Evolutionary conservation across 768 basidiomycete genomes (phyloP).

Genomic region (Lyophyllum atratum): DNA sequence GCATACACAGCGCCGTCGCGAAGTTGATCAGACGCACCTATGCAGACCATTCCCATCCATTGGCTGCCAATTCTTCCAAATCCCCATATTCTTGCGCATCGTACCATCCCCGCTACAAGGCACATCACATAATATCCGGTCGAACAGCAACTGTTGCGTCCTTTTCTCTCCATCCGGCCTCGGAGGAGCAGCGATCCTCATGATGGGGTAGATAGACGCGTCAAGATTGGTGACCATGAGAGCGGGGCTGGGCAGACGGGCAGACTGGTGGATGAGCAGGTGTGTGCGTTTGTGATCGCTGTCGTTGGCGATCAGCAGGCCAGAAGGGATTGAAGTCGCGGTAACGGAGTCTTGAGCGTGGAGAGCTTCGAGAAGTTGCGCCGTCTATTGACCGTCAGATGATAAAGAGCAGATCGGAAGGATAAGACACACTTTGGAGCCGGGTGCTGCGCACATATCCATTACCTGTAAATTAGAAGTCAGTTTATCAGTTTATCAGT

Average conservation of each 20-base stretch:
- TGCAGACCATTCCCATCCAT: constrained; percentile 92
- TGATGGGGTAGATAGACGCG: constrained; percentile 80
- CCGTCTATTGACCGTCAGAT: constrained; percentile 57
- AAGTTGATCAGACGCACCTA: constrained; percentile 45
- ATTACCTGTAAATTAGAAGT: constrained; percentile 55
- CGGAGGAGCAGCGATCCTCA: constrained; percentile 48
- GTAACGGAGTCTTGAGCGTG: constrained; percentile 75
- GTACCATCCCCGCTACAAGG: constrained; percentile 99
- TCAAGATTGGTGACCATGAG: constrained; percentile 97
- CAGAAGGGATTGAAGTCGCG: constrained; percentile 70
- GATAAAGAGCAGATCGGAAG: not conserved
- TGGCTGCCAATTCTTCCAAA: constrained; percentile 92
- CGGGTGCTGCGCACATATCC: constrained; percentile 99
- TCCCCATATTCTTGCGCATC: constrained; percentile 88
- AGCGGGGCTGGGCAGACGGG: constrained; percentile 87
- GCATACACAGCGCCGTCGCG: not conserved
- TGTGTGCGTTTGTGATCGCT: constrained; percentile 93
- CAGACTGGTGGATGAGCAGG: constrained; percentile 96
- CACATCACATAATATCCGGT: constrained; percentile 94
- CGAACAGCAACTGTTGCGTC: constrained; percentile 70
- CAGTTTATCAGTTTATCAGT: not conserved
- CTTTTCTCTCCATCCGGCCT: constrained; percentile 32
- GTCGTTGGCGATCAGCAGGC: constrained; percentile 94
- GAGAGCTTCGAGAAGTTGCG: constrained; percentile 93
- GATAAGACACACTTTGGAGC: constrained; percentile 72